These are phyloP conservation scores for Colletotrichum musae DNA, from an alignment of 2,329 filamentous ascomycete species.

Conservation along the genomic window DNA sequence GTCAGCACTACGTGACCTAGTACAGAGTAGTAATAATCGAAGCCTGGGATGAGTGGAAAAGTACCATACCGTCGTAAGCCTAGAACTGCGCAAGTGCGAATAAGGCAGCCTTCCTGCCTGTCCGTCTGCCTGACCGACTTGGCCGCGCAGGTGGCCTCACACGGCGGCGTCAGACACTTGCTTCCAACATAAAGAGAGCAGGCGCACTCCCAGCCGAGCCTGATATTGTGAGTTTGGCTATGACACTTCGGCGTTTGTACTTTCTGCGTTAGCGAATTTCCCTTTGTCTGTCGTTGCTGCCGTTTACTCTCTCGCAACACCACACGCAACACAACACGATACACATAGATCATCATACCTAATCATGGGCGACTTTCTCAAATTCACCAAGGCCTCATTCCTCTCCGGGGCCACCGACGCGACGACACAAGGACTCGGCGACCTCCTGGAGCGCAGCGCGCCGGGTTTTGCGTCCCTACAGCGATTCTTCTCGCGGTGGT, in stretches of 20 bases:
- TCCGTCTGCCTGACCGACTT: background rate
- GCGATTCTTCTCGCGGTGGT: conserved; percentile 52
- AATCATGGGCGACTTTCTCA: conserved; percentile 32
- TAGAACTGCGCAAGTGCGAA: background rate
- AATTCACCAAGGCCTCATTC: conserved; percentile 30
- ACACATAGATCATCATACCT: background rate
- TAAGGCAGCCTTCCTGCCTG: background rate
- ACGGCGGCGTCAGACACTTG: background rate
- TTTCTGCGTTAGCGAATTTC: background rate
- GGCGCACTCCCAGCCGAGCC: too few species aligned
- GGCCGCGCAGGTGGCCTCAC: background rate
- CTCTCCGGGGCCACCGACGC: conserved; percentile 15
- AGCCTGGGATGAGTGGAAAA: background rate
- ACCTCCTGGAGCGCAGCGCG: conserved; percentile 25
- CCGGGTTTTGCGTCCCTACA: conserved; percentile 47
- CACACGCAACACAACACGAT: background rate
- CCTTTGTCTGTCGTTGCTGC: background rate
- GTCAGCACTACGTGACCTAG: too few species aligned
- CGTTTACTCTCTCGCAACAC: background rate
- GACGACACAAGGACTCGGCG: conserved; percentile 18
- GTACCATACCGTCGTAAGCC: background rate
- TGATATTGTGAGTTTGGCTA: background rate
- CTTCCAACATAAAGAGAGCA: background rate
- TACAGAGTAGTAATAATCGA: background rate
- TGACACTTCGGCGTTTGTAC: background rate